Evolutionary conservation across 331 rosid species (phyloP).

Genomic region (Acacia pycnantha): DNA sequence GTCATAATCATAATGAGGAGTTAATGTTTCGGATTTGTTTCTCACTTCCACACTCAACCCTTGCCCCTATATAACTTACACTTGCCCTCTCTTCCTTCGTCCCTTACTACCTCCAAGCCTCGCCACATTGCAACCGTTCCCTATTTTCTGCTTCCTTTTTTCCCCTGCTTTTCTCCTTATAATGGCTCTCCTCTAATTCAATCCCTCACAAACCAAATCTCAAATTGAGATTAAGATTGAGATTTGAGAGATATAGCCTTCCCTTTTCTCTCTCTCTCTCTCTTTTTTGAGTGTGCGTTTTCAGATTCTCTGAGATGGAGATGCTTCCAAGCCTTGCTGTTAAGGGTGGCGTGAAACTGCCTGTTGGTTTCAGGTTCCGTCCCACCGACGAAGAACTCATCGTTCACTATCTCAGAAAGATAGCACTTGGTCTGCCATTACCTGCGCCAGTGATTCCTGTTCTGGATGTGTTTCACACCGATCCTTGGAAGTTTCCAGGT

Average conservation of each 20-base stretch:
- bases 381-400: constrained; percentile 69
- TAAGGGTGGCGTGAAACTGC: too few relatives aligned
- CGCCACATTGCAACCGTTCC: too few relatives aligned
- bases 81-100: neutral
- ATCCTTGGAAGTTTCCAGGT: constrained; percentile 62
- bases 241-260: neutral
- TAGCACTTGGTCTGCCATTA: constrained; percentile 33
- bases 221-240: neutral
- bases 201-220: too few relatives aligned
- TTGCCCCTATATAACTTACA: constrained; percentile 9
- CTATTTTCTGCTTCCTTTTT: too few relatives aligned
- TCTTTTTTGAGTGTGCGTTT: too few relatives aligned
- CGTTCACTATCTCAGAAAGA: constrained; percentile 47
- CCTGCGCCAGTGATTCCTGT: constrained; percentile 52
- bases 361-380: constrained; percentile 23
- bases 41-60: neutral
- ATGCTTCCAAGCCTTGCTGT: too few relatives aligned
- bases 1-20: neutral
- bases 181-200: too few relatives aligned
- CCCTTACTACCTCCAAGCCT: too few relatives aligned
- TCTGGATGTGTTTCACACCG: constrained; percentile 47
- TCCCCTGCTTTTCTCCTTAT: neutral
- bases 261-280: neutral
- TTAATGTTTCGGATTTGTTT: neutral
- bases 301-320: too few relatives aligned